Evolutionary conservation across 192 early-diverging fungal species (phyloP).

Genomic region (Lobosporangium transversale): DNA sequence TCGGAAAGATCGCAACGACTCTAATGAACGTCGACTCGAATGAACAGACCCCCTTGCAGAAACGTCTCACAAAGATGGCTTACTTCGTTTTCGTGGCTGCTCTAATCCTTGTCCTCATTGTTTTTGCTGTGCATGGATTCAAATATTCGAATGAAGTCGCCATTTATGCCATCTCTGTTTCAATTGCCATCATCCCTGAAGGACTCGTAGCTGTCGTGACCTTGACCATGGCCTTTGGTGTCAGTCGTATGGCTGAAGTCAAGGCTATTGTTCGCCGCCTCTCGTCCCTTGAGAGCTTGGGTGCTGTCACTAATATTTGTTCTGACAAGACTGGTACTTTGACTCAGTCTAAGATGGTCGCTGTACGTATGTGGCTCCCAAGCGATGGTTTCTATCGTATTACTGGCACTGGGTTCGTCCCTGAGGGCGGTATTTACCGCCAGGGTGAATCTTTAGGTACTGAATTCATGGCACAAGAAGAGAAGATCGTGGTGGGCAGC

Average conservation of each 20-base stretch:
- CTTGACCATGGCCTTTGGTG: constrained; percentile 95
- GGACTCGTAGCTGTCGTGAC: constrained; percentile 98
- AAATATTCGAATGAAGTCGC: no score
- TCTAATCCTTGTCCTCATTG: constrained; percentile 82
- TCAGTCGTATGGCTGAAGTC: constrained; percentile 95
- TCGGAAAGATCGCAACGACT: constrained; percentile 97
- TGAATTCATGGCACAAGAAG: constrained; percentile 40
- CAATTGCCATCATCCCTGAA: constrained; percentile 98
- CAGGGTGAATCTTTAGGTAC: no score
- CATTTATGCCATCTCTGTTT: constrained; percentile 97
- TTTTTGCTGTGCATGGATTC: constrained; percentile 97
- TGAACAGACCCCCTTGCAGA: neutral
- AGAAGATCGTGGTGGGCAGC: constrained; percentile 32
- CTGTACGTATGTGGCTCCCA: constrained; percentile 67
- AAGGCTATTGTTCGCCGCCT: constrained; percentile 96
- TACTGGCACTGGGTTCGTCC: constrained; percentile 87
- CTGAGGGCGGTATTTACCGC: constrained; percentile 78
- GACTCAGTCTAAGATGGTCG: constrained; percentile 99
- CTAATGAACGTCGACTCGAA: constrained; percentile 83
- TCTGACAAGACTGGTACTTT: constrained; percentile 99
- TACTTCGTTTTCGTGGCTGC: constrained; percentile 77
- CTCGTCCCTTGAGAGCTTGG: constrained; percentile 94
- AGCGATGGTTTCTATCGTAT: constrained; percentile 81
- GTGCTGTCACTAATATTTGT: constrained; percentile 96
- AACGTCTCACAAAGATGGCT: neutral